phyloP scores from a whole-genome alignment of 208 protist species.

The Leishmania tarentolae region DNA sequence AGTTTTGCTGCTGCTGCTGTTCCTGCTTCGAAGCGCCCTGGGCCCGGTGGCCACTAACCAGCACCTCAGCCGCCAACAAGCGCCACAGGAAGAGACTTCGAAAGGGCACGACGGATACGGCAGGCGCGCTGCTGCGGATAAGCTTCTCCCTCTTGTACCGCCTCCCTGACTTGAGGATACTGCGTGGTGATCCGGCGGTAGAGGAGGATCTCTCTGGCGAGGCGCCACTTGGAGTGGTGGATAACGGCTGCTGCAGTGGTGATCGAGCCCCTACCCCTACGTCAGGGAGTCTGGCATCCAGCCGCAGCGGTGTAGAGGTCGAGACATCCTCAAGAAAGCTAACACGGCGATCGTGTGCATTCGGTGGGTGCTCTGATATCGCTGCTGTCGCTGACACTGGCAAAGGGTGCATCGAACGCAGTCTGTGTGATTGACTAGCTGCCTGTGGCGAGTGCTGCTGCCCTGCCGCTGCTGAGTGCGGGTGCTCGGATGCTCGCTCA shows the following conservation, averaged over 20 bases:
- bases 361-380: constrained; percentile 1
- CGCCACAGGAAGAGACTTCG: constrained; percentile 37
- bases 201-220: constrained; percentile 5
- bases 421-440: neutral
- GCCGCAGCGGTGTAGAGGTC: neutral
- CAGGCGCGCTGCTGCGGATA: constrained; percentile 39
- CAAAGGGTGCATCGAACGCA: neutral
- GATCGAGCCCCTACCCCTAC: neutral
- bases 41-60: constrained; percentile 4
- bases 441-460: neutral
- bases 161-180: constrained; percentile 54
- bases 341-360: neutral
- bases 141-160: constrained; percentile 41
- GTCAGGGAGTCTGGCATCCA: neutral
- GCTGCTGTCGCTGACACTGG: constrained; percentile 1
- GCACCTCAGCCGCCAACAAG: constrained; percentile 35
- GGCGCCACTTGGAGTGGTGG: neutral
- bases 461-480: neutral
- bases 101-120: constrained; percentile 39
- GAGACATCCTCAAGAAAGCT: constrained; percentile 10
- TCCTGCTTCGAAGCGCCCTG: neutral
- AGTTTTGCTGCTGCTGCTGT: neutral
- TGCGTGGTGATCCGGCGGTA: constrained; percentile 17
- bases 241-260: neutral
- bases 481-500: neutral